Evolutionary conservation across 2,329 filamentous ascomycete species (phyloP).

Genomic region (Pyricularia pennisetigena): DNA sequence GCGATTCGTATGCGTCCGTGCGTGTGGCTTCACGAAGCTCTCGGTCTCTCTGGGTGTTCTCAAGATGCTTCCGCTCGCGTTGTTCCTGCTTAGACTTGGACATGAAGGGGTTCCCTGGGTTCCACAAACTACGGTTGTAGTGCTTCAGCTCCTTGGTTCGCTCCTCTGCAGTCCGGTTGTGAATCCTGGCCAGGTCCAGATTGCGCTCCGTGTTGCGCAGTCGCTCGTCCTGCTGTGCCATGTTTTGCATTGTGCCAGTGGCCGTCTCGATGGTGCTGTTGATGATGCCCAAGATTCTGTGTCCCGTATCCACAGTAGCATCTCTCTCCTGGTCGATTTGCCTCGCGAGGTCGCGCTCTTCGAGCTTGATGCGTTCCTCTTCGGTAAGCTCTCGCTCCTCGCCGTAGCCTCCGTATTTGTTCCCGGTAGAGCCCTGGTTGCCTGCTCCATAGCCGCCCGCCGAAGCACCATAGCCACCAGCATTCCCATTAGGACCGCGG

Average conservation of each 20-base stretch:
- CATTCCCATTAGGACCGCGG: slow-evolving; percentile 8
- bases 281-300: slow-evolving; percentile 59
- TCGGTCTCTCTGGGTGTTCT: slow-evolving; percentile 56
- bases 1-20: slow-evolving; percentile 38
- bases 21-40: slow-evolving; percentile 56
- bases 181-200: slow-evolving; percentile 67
- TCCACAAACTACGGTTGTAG: slow-evolving; percentile 77
- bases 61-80: slow-evolving; percentile 59
- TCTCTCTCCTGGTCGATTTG: slow-evolving; percentile 70
- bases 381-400: slow-evolving; percentile 71
- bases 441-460: background rate
- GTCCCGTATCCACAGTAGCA: slow-evolving; percentile 43
- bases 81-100: slow-evolving; percentile 52
- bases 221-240: slow-evolving; percentile 70
- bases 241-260: slow-evolving; percentile 58
- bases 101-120: slow-evolving; percentile 59
- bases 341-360: slow-evolving; percentile 60
- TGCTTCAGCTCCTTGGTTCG: slow-evolving; percentile 76
- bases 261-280: slow-evolving; percentile 63
- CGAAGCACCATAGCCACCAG: slow-evolving; percentile 12
- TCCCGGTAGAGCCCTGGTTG: slow-evolving; percentile 2
- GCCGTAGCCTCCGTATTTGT: slow-evolving; percentile 43
- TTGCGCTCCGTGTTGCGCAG: slow-evolving; percentile 77
- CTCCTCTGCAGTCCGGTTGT: slow-evolving; percentile 68
- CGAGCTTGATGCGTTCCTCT: slow-evolving; percentile 50